A percentile compares a stretch with the other conserved stretches of the same genome.
phyloP scores from a whole-genome alignment of 2,329 filamentous ascomycete species.

The Talaromyces rugulosus region DNA sequence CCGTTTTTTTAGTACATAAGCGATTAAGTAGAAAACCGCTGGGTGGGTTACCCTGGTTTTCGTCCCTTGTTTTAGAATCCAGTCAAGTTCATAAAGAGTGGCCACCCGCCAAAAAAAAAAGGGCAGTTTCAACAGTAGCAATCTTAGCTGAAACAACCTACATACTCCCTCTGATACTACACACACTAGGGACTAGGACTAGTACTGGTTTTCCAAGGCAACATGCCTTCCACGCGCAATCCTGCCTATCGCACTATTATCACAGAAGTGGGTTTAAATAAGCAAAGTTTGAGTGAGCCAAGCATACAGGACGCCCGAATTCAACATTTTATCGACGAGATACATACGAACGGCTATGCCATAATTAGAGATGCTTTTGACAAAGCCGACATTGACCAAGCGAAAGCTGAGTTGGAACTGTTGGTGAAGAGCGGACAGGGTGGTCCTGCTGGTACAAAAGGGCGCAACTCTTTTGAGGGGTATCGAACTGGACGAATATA shows the following conservation, averaged over 20 bases:
- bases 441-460: background rate
- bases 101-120: background rate
- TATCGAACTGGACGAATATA: background rate
- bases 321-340: background rate
- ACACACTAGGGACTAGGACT: background rate
- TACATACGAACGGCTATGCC: background rate
- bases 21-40: too few relatives aligned
- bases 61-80: too few relatives aligned
- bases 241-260: background rate
- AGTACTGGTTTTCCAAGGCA: background rate
- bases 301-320: background rate
- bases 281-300: background rate
- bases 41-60: too few relatives aligned
- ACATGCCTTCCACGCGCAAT: background rate
- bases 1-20: too few relatives aligned
- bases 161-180: background rate
- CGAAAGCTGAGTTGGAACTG: background rate
- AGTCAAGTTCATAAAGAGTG: too few relatives aligned
- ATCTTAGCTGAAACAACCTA: background rate
- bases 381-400: background rate
- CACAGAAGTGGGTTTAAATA: background rate
- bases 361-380: background rate
- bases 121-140: background rate
- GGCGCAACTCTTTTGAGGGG: conserved; percentile 2
- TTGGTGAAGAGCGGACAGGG: background rate